Percentiles rank a stretch among this genome's conserved stretches.
Evolutionary conservation across 805 yeast genomes (phyloP).

Genomic region (Yamadazyma endophytica): DNA sequence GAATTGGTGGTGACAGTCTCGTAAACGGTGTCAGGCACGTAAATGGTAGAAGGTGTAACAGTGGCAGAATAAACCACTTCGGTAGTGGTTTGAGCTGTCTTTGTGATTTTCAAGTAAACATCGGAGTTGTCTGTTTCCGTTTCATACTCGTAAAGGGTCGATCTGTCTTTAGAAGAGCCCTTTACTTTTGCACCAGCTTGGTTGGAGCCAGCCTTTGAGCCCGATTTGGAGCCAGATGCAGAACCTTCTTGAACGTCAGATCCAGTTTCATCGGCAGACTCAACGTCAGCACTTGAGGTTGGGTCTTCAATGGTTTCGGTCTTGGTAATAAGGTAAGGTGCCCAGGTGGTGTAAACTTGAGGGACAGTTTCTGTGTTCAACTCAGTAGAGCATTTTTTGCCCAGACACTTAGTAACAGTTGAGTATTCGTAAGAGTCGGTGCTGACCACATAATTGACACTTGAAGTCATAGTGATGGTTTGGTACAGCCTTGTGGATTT

Average conservation of each 20-base stretch:
- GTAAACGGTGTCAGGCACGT: slow-evolving; percentile 13
- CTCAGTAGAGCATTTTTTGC: slow-evolving; percentile 11
- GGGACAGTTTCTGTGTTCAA: slow-evolving; percentile 8
- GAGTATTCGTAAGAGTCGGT: slow-evolving; percentile 11
- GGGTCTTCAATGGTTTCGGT: slow-evolving; percentile 5
- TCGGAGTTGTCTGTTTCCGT: slow-evolving; percentile 17
- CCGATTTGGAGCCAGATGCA: slow-evolving; percentile 1
- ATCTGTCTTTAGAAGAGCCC: slow-evolving; percentile 1
- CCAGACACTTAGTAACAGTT: slow-evolving; percentile 14
- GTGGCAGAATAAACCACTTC: slow-evolving; percentile 24
- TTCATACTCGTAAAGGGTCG: slow-evolving; percentile 13
- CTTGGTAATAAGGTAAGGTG: slow-evolving; percentile 11
- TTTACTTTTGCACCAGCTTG: neutral
- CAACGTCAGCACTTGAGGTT: neutral
- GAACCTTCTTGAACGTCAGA: neutral
- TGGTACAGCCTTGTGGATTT: neutral
- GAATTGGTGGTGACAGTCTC: slow-evolving; percentile 18
- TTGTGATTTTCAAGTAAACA: slow-evolving; percentile 8
- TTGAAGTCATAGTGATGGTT: slow-evolving; percentile 15
- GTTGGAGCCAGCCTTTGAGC: no score
- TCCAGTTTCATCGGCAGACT: neutral
- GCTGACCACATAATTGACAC: slow-evolving; percentile 16
- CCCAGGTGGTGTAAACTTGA: slow-evolving; percentile 13
- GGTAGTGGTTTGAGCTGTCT: slow-evolving; percentile 25
- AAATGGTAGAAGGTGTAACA: slow-evolving; percentile 17